Percentiles rank a stretch among this genome's conserved stretches.
Evolutionary conservation across 139 green algal genomes (phyloP).

Genomic region (Yamagishiella unicocca): DNA sequence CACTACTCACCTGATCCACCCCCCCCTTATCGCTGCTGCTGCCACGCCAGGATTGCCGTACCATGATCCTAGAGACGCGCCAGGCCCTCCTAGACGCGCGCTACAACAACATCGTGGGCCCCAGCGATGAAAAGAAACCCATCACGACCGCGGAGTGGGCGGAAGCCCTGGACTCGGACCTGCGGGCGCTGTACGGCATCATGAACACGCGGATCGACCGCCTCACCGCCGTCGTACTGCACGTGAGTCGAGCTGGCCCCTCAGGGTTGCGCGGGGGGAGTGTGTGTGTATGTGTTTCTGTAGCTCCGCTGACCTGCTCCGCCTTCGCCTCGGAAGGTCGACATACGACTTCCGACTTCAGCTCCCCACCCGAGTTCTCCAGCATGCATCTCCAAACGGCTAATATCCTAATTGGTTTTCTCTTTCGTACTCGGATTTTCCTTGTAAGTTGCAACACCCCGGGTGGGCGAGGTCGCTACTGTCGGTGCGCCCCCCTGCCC

Average conservation of each 20-base stretch:
- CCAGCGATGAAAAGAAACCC: neutral
- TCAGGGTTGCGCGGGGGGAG: too few species aligned
- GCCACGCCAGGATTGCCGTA: slow-evolving; percentile 44
- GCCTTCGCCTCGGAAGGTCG: too few species aligned
- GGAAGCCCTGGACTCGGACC: slow-evolving; percentile 2
- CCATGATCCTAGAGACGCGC: slow-evolving; percentile 47
- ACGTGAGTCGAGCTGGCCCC: slow-evolving; percentile 13
- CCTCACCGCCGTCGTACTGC: slow-evolving; percentile 20
- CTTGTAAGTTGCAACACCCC: too few species aligned
- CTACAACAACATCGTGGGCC: neutral
- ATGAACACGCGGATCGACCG: slow-evolving; percentile 30
- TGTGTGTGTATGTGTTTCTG: too few species aligned
- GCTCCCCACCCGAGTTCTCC: too few species aligned
- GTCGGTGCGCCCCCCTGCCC: too few species aligned
- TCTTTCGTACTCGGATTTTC: too few species aligned
- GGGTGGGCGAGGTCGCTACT: too few species aligned
- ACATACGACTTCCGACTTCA: too few species aligned
- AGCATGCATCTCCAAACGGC: too few species aligned
- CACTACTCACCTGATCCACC: neutral
- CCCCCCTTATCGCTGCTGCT: neutral
- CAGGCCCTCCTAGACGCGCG: slow-evolving; percentile 34
- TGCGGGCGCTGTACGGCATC: slow-evolving; percentile 21
- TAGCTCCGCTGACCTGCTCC: too few species aligned
- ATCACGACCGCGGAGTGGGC: neutral
- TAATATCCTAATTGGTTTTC: too few species aligned